Conservation (phyloP, 106 monocot species). For the Acorus gramineus region DNA sequence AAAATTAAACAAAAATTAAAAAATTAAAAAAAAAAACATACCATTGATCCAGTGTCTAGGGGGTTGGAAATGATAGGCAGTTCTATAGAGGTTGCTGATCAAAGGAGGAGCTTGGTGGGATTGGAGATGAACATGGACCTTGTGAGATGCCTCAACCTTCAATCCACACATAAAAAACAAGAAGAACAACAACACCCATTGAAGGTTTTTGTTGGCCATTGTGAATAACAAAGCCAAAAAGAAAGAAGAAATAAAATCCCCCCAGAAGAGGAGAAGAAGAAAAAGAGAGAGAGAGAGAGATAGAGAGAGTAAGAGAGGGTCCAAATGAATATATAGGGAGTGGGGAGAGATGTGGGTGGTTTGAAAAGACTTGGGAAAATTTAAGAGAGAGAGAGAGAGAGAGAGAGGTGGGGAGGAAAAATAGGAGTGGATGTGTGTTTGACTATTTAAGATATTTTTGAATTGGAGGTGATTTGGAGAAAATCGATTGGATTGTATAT, state of each 20-base stretch:
- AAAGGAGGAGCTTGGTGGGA: slow-evolving; percentile 13
- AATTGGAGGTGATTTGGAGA: too few species aligned
- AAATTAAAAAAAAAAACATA: slow-evolving; percentile 7
- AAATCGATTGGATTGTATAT: too few species aligned
- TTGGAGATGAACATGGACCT: slow-evolving; percentile 12
- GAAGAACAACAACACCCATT: neutral
- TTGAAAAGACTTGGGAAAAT: too few species aligned
- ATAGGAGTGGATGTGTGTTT: too few species aligned
- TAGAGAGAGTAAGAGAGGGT: slow-evolving; percentile 1
- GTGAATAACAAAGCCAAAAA: neutral
- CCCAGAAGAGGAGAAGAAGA: neutral
- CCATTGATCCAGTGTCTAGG: slow-evolving; percentile 73
- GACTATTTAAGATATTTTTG: too few species aligned
- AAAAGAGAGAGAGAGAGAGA: neutral
- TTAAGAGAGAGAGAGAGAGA: too few species aligned
- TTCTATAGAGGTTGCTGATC: slow-evolving; percentile 18
- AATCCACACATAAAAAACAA: neutral
- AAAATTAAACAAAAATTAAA: neutral
- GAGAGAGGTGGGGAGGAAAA: too few species aligned
- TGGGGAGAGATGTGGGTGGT: too few species aligned
- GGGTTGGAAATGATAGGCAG: slow-evolving; percentile 65
- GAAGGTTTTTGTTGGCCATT: neutral
- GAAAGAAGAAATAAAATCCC: neutral
- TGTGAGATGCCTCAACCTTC: slow-evolving; percentile 24
- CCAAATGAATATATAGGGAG: neutral